Percentiles rank a stretch among this genome's conserved stretches.
phyloP scores from a whole-genome alignment of 176 grass and related monocot species.

The Guadua angustifolia region DNA sequence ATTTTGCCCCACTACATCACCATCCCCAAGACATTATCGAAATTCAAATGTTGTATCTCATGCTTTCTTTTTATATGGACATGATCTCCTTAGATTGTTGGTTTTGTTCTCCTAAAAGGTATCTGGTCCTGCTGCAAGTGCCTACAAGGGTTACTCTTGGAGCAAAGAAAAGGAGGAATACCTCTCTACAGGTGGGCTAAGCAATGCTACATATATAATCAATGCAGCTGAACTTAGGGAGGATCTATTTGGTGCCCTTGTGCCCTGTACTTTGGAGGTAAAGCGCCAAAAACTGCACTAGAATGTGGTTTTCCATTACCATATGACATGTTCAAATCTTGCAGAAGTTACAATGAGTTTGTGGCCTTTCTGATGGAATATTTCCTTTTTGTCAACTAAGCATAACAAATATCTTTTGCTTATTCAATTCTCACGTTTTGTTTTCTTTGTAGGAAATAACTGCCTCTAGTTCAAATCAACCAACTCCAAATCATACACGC shows the following conservation, averaged over 20 bases:
- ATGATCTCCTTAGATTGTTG: conserved; percentile 33
- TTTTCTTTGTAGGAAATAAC: conserved; percentile 57
- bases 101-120: conserved; percentile 60
- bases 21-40: neutral
- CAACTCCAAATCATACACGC: conserved; percentile 41
- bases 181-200: conserved; percentile 60
- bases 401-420: neutral
- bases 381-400: conserved; percentile 1
- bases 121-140: conserved; percentile 75
- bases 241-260: conserved; percentile 65
- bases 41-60: neutral
- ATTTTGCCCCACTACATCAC: neutral
- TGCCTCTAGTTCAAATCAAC: conserved; percentile 41
- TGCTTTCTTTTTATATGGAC: conserved; percentile 20
- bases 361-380: neutral
- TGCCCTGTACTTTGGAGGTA: conserved; percentile 77
- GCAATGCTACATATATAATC: conserved; percentile 64
- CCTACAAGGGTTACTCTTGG: conserved; percentile 72
- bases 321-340: conserved; percentile 9
- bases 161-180: conserved; percentile 75
- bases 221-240: conserved; percentile 62
- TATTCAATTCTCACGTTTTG: conserved; percentile 23
- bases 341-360: conserved; percentile 14
- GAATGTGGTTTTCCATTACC: conserved; percentile 5
- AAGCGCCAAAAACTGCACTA: conserved; percentile 1